These are phyloP conservation scores for Termitomyces sp. DNA, from an alignment of 768 basidiomycete genomes.

Conservation along the genomic window DNA sequence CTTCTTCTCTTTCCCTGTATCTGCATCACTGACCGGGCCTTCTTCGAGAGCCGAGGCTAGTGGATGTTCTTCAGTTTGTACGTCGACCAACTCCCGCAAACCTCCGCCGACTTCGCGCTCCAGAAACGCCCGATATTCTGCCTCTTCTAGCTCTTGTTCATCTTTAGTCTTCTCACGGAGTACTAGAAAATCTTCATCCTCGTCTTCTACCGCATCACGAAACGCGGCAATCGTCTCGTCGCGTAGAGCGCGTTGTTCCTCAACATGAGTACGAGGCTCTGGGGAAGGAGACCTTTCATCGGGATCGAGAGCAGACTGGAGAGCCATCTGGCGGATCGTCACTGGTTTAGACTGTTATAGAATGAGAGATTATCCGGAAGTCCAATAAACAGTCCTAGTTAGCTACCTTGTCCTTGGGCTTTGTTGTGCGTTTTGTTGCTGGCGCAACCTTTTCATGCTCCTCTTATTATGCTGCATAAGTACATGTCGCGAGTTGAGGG, in stretches of 20 bases:
- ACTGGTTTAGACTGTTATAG: constrained; percentile 60
- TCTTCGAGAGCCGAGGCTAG: constrained; percentile 12
- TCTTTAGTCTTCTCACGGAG: constrained; percentile 77
- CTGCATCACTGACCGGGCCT: constrained; percentile 28
- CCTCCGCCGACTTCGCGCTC: constrained; percentile 80
- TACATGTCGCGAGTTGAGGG: not conserved
- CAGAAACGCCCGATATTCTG: constrained; percentile 82
- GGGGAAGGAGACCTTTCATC: constrained; percentile 63
- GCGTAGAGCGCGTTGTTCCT: constrained; percentile 76
- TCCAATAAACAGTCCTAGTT: not conserved
- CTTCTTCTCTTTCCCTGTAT: constrained; percentile 48
- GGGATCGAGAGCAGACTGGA: constrained; percentile 57
- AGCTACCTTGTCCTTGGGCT: constrained; percentile 51
- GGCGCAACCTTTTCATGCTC: constrained; percentile 55
- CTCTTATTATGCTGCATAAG: constrained; percentile 41
- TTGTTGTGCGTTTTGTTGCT: constrained; percentile 24
- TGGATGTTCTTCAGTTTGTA: constrained; percentile 36
- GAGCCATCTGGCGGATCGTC: constrained; percentile 70
- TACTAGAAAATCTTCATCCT: constrained; percentile 53
- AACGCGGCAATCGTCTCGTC: constrained; percentile 87
- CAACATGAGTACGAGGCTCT: constrained; percentile 51
- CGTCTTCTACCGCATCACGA: constrained; percentile 42
- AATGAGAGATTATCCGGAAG: not conserved
- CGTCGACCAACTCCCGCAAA: constrained; percentile 61
- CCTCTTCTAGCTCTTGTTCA: constrained; percentile 74